A percentile compares a stretch with the other conserved stretches of the same genome.
phyloP scores from a whole-genome alignment of 1,284 basidiomycete genomes.

The Cryptococcus maquisensis region DNA sequence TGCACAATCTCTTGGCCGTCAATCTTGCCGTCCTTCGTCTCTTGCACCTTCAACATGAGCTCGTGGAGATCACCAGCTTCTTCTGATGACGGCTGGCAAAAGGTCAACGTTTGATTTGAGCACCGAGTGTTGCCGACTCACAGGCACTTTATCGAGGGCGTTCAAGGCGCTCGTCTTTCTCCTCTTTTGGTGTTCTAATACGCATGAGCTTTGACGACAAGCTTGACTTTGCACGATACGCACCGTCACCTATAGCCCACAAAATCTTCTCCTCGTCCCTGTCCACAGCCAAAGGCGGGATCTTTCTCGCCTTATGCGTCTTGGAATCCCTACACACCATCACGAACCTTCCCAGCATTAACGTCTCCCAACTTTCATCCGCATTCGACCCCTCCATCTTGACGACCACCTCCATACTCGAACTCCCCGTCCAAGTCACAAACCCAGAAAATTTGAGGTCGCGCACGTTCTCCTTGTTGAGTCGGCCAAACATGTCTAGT shows the following conservation, averaged over 20 bases:
- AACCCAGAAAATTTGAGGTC: conserved; percentile 72
- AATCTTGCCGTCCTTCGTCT: conserved; percentile 27
- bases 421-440: conserved; percentile 70
- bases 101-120: neutral
- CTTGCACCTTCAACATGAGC: conserved; percentile 58
- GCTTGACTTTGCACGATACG: conserved; percentile 8
- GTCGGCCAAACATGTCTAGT: conserved; percentile 46
- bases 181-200: conserved; percentile 57
- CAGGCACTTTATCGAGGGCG: conserved; percentile 64
- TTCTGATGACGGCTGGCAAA: conserved; percentile 56
- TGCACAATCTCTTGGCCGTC: conserved; percentile 38
- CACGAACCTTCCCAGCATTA: conserved; percentile 59
- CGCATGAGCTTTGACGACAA: neutral
- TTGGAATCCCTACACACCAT: conserved; percentile 75
- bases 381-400: conserved; percentile 63
- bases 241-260: conserved; percentile 65
- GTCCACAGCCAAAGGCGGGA: conserved; percentile 62
- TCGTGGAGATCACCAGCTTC: conserved; percentile 67
- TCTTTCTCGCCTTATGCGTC: conserved; percentile 61
- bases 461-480: conserved; percentile 49
- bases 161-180: conserved; percentile 56
- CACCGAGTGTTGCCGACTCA: conserved; percentile 13
- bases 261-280: conserved; percentile 63
- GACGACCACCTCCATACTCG: conserved; percentile 75
- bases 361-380: conserved; percentile 56